Evolutionary conservation across 2,329 filamentous ascomycete genomes (phyloP).

Genomic region (Aspergillus ochraceus): DNA sequence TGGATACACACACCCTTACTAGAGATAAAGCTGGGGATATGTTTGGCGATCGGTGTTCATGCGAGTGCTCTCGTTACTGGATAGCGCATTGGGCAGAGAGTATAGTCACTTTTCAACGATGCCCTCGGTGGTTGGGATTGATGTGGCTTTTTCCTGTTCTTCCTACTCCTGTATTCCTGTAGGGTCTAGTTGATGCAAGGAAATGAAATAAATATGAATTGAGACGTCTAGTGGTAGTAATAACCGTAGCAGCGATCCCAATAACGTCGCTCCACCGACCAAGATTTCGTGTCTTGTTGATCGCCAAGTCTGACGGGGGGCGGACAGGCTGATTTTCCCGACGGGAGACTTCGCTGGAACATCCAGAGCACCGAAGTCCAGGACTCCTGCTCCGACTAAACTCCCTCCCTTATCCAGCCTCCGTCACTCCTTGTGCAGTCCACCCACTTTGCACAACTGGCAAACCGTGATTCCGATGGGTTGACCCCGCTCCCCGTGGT

Average conservation of each 20-base stretch:
- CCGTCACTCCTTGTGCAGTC: constrained; percentile 6
- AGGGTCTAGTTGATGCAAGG: neutral
- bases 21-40: neutral
- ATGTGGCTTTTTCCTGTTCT: neutral
- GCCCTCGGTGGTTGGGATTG: neutral
- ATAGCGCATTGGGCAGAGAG: neutral
- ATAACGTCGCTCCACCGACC: neutral
- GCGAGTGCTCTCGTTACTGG: neutral
- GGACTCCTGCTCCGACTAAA: no score
- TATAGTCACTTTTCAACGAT: neutral
- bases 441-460: constrained; percentile 1
- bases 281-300: constrained; percentile 5
- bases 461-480: constrained; percentile 14
- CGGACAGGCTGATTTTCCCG: constrained; percentile 20
- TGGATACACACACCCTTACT: neutral
- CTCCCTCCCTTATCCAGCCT: neutral
- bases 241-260: neutral
- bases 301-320: constrained; percentile 18
- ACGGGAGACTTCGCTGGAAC: constrained; percentile 11
- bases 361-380: neutral
- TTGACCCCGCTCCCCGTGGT: constrained; percentile 11
- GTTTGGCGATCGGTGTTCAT: neutral
- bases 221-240: neutral
- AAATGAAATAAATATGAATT: neutral
- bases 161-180: neutral